Base-by-base conservation (phyloP, 2,329 filamentous ascomycete species). In the Acrocalymma vagum region DNA sequence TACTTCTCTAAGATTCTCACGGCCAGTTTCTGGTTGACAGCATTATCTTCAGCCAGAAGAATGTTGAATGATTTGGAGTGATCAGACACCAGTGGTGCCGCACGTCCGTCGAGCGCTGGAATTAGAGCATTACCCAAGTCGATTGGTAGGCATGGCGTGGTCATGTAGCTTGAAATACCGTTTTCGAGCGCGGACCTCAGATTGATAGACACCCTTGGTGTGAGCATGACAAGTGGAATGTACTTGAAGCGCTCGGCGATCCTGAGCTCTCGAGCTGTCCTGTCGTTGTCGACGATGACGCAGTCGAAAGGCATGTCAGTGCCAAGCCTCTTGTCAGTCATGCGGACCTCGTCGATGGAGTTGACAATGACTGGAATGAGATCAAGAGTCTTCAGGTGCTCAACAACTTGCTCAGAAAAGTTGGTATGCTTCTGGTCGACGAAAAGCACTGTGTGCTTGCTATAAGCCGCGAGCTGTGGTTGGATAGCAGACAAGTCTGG, bases 131-230 rank as follows among this genome's bases (percentile, higher is more conserved):
- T 97, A 45, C 91, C 92, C 43, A 99, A 77, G 69, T 99, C 94
- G 50, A 96, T 95, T 5, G 93, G 84, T 62, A 93, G 82, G 72
- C 94, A 97, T 7, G 94, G 94, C 11, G 91, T 96, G 2, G 94
- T 97, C 91, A 97, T 96, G 72, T 96, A 97, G 34, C 92, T 96
- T n/a, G 92, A 95, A 56, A 99, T 96, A 50, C 94, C 93, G 51
- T 97, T 81, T 67, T 97, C 94, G 45, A 97, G 76, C 43, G 93
- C 94, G 3, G 90, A 94, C 75, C 96, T 96, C 58, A 99, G 79
- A 69, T 86, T 95, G 55, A 97, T 90, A 47, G 92, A 89, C 9
- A 97, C 91, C 23, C 90, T 78, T 0, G 93, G 91, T 29, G 91
- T 94, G 29, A 97, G 75, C 47, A 97, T 82, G 28, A 99, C 93